A percentile compares a stretch with the other conserved stretches of the same genome.
Evolutionary conservation across 352 stramenopile species (phyloP).

Genomic region (Peronospora belbahrii): DNA sequence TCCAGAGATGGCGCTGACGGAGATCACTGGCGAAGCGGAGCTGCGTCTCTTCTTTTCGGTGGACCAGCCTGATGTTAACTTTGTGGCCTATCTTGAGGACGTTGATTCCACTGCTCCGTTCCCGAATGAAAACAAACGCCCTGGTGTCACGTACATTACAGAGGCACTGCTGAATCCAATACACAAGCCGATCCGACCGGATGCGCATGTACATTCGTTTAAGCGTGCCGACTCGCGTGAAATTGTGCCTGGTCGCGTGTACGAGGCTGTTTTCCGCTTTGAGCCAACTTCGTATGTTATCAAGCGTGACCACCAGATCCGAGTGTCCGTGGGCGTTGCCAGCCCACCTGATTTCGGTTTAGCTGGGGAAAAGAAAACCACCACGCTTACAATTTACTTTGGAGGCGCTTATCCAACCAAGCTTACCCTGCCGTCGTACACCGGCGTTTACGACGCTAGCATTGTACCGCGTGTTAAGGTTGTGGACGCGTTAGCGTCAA

Average conservation of each 20-base stretch:
- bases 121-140: slow-evolving; percentile 74
- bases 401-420: slow-evolving; percentile 60
- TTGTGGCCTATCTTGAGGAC: slow-evolving; percentile 73
- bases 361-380: slow-evolving; percentile 39
- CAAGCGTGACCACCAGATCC: slow-evolving; percentile 70
- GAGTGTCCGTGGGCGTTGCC: slow-evolving; percentile 57
- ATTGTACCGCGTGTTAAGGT: slow-evolving; percentile 37
- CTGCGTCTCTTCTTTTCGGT: slow-evolving; percentile 79
- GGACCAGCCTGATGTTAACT: slow-evolving; percentile 49
- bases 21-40: slow-evolving; percentile 68
- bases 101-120: slow-evolving; percentile 64
- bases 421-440: slow-evolving; percentile 55
- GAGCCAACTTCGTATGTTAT: slow-evolving; percentile 70
- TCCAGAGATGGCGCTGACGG: slow-evolving; percentile 38
- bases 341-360: slow-evolving; percentile 50
- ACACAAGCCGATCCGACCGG: slow-evolving; percentile 49
- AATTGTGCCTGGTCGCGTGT: slow-evolving; percentile 56
- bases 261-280: slow-evolving; percentile 75
- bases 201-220: slow-evolving; percentile 66
- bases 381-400: slow-evolving; percentile 68
- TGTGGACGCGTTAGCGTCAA: slow-evolving; percentile 22
- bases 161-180: slow-evolving; percentile 67
- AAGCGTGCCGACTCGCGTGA: slow-evolving; percentile 44
- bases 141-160: slow-evolving; percentile 74
- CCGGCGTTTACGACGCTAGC: slow-evolving; percentile 52